Percentiles rank a stretch among this genome's conserved stretches.
These are phyloP conservation scores for Ceratobasidium sp. DNA, from an alignment of 1,284 basidiomycete species.

Conservation along the genomic window DNA sequence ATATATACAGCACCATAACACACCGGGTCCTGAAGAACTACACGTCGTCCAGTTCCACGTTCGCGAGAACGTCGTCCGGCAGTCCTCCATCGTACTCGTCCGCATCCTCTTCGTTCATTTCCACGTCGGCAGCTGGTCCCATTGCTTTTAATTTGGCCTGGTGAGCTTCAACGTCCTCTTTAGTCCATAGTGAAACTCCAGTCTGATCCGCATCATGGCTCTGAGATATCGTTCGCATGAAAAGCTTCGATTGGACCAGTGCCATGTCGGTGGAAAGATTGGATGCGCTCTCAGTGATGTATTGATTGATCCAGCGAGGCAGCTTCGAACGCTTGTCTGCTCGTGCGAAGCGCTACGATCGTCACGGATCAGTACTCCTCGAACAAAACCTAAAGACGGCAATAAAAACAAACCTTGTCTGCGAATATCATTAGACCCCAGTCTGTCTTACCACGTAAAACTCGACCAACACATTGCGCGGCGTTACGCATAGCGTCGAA, in stretches of 20 bases:
- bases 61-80: constrained; percentile 27
- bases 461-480: constrained; percentile 98
- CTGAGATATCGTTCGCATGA: constrained; percentile 98
- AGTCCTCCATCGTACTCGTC: constrained; percentile 38
- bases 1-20: neutral
- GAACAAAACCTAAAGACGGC: neutral
- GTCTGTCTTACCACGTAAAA: constrained; percentile 97
- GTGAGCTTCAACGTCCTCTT: constrained; percentile 83
- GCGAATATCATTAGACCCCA: constrained; percentile 99
- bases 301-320: constrained; percentile 99
- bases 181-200: constrained; percentile 93
- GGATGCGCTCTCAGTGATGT: constrained; percentile 96
- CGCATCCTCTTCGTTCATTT: constrained; percentile 50
- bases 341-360: constrained; percentile 87
- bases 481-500: constrained; percentile 99
- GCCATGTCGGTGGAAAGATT: constrained; percentile 99
- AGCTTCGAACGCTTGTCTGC: constrained; percentile 97
- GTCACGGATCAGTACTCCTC: constrained; percentile 15
- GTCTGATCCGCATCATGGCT: constrained; percentile 95
- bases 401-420: constrained; percentile 77
- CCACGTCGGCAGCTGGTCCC: constrained; percentile 58
- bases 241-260: constrained; percentile 92
- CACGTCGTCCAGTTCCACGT: constrained; percentile 39
- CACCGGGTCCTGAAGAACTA: neutral
- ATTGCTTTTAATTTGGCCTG: constrained; percentile 79